phyloP scores from a whole-genome alignment of 2,329 filamentous ascomycete genomes.

The Lomentospora prolificans region DNA sequence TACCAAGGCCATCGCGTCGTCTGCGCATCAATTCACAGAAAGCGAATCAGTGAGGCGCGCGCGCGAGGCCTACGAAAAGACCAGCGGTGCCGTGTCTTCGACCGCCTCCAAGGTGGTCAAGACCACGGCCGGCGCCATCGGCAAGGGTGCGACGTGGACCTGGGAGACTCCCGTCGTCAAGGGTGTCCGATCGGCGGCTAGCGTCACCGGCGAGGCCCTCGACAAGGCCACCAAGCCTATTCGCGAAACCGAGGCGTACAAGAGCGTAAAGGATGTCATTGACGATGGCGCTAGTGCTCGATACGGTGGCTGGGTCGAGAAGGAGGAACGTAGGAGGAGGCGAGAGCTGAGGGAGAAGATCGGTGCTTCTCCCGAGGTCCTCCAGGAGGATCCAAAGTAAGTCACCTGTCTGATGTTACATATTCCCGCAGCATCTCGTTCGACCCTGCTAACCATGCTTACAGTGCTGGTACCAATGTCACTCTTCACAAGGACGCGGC shows the following conservation, averaged over 20 bases:
- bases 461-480: constrained; percentile 83
- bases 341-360: constrained; percentile 65
- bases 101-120: constrained; percentile 75
- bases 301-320: constrained; percentile 94
- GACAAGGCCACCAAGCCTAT: constrained; percentile 95
- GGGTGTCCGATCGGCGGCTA: constrained; percentile 77
- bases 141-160: constrained; percentile 88
- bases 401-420: constrained; percentile 24
- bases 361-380: constrained; percentile 44
- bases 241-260: constrained; percentile 87
- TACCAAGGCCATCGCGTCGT: constrained; percentile 85
- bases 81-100: constrained; percentile 71
- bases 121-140: constrained; percentile 74
- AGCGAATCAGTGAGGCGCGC: constrained; percentile 84
- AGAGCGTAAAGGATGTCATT: constrained; percentile 89
- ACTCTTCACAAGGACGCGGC: constrained; percentile 94
- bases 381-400: constrained; percentile 82
- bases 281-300: constrained; percentile 93
- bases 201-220: constrained; percentile 73
- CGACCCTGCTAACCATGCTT: constrained; percentile 4
- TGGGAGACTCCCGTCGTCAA: constrained; percentile 95
- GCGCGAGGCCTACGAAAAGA: constrained; percentile 75
- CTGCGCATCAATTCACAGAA: constrained; percentile 83
- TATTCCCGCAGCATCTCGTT: background rate
- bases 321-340: constrained; percentile 78